A percentile compares a stretch with the other conserved stretches of the same genome.
phyloP scores from a whole-genome alignment of 169 alveolate genomes.

The Plasmodium inui region DNA sequence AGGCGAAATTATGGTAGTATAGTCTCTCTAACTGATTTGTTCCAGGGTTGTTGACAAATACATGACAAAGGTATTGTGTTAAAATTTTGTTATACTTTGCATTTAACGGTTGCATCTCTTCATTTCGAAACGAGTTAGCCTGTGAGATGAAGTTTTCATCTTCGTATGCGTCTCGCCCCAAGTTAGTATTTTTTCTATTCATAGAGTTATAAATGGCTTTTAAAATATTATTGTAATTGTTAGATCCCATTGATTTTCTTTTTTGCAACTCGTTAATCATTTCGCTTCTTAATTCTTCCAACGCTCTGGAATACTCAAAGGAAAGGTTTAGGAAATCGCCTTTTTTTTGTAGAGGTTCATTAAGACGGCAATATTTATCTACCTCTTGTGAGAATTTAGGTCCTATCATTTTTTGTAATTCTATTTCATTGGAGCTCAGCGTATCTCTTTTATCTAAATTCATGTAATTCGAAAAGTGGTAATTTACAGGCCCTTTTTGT shows the following conservation, averaged over 20 bases:
- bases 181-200: conserved; percentile 10
- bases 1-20: conserved; percentile 37
- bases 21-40: conserved; percentile 31
- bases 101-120: conserved; percentile 6
- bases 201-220: conserved; percentile 1
- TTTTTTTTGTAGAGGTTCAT: conserved; percentile 3
- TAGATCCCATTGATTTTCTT: neutral
- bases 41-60: conserved; percentile 64
- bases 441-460: conserved; percentile 25
- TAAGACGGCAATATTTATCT: conserved; percentile 19
- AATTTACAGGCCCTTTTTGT: conserved; percentile 5
- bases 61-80: conserved; percentile 48
- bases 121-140: conserved; percentile 31
- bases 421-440: conserved; percentile 23
- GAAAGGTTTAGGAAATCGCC: conserved; percentile 32
- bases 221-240: conserved; percentile 12
- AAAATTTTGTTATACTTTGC: conserved; percentile 32
- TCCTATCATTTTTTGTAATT: conserved; percentile 72
- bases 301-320: conserved; percentile 49
- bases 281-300: conserved; percentile 61
- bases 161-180: conserved; percentile 1
- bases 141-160: neutral
- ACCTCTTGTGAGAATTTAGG: conserved; percentile 36
- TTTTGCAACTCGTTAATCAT: neutral
- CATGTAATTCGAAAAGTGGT: conserved; percentile 66